Percentiles rank a stretch among this genome's conserved stretches.
Evolutionary conservation across 371 early-diverging fungal genomes (phyloP).

Genomic region (Mortierella sp.): DNA sequence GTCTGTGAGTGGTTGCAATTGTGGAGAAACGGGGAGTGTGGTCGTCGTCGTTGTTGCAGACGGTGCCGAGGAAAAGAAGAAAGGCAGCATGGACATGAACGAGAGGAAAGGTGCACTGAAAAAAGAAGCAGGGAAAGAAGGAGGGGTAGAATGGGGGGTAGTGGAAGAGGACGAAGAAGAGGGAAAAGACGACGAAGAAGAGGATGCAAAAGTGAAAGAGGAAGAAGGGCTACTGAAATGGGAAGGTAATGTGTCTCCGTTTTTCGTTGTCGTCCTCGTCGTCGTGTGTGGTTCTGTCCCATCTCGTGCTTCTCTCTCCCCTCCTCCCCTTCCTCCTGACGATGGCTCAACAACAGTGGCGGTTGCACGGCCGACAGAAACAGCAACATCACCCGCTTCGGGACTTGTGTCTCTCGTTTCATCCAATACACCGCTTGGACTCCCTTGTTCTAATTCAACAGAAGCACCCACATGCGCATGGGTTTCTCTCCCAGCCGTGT

Average conservation of each 20-base stretch:
- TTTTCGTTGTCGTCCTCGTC: background rate
- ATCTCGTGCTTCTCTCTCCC: background rate
- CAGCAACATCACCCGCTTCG: background rate
- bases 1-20: background rate
- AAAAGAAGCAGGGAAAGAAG: background rate
- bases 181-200: background rate
- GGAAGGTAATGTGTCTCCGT: background rate
- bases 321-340: background rate
- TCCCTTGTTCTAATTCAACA: background rate
- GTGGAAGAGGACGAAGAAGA: background rate
- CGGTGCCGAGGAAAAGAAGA: background rate
- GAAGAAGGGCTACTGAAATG: background rate
- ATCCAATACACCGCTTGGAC: background rate
- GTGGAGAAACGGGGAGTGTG: background rate
- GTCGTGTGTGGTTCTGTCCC: background rate
- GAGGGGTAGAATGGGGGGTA: background rate
- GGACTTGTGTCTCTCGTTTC: background rate
- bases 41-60: background rate
- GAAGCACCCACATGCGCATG: background rate
- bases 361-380: slow-evolving; percentile 2
- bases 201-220: background rate
- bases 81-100: background rate
- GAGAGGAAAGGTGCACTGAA: background rate
- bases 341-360: background rate
- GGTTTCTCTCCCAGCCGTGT: background rate